Evolutionary conservation across 306 rosid genomes (phyloP), one percentile per base, ranked within the genome.

Genomic region (Pyrus pyrifolia): DNA sequence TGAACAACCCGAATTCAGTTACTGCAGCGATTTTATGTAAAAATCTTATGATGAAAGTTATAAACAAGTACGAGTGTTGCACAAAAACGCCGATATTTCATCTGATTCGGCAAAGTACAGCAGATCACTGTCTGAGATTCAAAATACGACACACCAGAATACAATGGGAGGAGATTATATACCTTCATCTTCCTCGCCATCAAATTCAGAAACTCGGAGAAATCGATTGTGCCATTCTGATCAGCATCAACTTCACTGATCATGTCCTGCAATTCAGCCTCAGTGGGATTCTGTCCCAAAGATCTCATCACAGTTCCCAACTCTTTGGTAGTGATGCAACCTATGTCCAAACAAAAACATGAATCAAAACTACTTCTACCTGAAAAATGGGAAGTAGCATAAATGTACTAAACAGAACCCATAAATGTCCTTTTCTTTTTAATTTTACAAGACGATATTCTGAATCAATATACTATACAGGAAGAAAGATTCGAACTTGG

Each of bases 301-400:
- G 83, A 73, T 74, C 75, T 74, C 83, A 80, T 74, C 75, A 80
- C 83, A n/a, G 79, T 80, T 14, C 83, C 83, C 79, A 80, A 68
- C 59, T 80, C 83, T 61, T 74, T 74, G 49, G 79, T 80, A 38
- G 79, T 80, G 58, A 80, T 80, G 71, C 79, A 80, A 58, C 83
- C 83, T 80, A 49, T 23, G 29, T 25, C 35, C 12, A 57, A 57
- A 80, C 69, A 73, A 80, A n/a, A 31, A 53, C 53, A 15, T 14
- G 53, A 46, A 46, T 46, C 19, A 0, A 46, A 46, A 14, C 1
- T 4, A 46, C 53, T 46, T 46, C 52, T 46, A 46, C 53, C 19
- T 46, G 53, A 71, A n/a, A 23, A 4, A 58, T 58, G 15, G 62
- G 62, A 57, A 21, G 63, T 71, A 52, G 14, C 66, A 38, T 40